phyloP scores from a whole-genome alignment of 139 green algal species.

The Yamagishiella unicocca region DNA sequence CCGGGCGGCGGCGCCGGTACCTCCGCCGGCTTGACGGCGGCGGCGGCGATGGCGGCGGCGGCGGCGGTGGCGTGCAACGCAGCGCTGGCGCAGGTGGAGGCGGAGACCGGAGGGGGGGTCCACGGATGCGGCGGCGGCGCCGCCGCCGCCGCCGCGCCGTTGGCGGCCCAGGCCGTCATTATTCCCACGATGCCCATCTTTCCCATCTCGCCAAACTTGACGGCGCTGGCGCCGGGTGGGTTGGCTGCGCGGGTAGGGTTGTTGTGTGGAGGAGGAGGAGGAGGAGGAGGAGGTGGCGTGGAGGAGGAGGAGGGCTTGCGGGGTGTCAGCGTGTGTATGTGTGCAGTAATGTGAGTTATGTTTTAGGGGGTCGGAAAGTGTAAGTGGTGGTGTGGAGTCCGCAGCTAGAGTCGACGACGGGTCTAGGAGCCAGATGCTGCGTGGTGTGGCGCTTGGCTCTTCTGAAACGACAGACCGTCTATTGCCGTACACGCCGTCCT shows the following conservation, averaged over 20 bases:
- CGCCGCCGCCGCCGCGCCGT: not conserved
- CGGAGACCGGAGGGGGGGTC: not conserved
- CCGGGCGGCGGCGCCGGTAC: not conserved
- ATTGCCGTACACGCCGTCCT: too few relatives aligned
- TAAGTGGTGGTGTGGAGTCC: too few relatives aligned
- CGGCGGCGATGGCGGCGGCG: not conserved
- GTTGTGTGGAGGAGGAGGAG: not conserved
- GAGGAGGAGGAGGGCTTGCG: not conserved
- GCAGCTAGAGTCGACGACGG: too few relatives aligned
- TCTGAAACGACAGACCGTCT: too few relatives aligned
- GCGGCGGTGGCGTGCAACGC: slow-evolving; percentile 5
- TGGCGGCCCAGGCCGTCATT: slow-evolving; percentile 4
- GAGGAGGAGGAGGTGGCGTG: not conserved
- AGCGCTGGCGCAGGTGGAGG: not conserved
- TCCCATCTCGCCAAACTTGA: slow-evolving; percentile 22
- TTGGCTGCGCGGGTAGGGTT: not conserved
- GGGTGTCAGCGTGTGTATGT: slow-evolving; percentile 7
- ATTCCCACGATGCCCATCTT: not conserved
- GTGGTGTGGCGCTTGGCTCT: too few relatives aligned
- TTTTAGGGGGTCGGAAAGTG: too few relatives aligned
- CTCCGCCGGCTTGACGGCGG: not conserved
- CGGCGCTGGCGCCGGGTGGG: slow-evolving; percentile 24
- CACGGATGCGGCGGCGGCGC: not conserved
- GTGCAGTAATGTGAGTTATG: too few relatives aligned
- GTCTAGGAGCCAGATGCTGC: too few relatives aligned